Evolutionary conservation across 371 early-diverging fungal species (phyloP).

Genomic region (Zancudomyces culisetae): DNA sequence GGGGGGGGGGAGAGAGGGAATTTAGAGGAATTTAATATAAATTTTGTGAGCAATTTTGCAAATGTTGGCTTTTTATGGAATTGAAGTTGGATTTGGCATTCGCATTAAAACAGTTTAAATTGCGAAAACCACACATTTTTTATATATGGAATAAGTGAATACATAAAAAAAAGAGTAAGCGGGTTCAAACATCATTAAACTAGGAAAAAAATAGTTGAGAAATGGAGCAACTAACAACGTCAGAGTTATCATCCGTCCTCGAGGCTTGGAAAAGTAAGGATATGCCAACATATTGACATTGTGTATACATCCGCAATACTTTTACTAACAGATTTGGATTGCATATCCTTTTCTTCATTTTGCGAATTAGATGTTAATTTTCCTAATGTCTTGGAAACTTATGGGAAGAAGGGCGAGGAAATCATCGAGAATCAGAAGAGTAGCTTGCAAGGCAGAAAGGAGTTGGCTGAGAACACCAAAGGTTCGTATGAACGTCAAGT

Average conservation of each 20-base stretch:
- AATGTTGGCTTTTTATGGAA: too few species aligned
- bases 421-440: conserved; percentile 75
- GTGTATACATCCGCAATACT: not conserved
- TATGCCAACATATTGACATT: not conserved
- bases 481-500: conserved; percentile 19
- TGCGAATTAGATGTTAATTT: conserved; percentile 33
- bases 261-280: conserved; percentile 3
- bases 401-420: conserved; percentile 54
- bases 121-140: too few species aligned
- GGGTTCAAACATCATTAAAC: not conserved
- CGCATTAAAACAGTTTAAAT: too few species aligned
- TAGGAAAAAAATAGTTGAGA: not conserved
- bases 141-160: not conserved
- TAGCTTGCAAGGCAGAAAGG: conserved; percentile 50
- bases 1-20: too few species aligned
- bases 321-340: not conserved
- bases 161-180: not conserved
- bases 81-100: too few species aligned
- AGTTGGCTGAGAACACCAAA: conserved; percentile 74
- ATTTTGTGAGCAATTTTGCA: too few species aligned
- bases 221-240: not conserved
- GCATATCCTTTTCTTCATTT: not conserved
- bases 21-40: too few species aligned
- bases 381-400: conserved; percentile 37
- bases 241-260: not conserved